These are phyloP conservation scores for Hyaloscypha finlandica DNA, from an alignment of 495 filamentous ascomycete genomes.

Conservation along the genomic window DNA sequence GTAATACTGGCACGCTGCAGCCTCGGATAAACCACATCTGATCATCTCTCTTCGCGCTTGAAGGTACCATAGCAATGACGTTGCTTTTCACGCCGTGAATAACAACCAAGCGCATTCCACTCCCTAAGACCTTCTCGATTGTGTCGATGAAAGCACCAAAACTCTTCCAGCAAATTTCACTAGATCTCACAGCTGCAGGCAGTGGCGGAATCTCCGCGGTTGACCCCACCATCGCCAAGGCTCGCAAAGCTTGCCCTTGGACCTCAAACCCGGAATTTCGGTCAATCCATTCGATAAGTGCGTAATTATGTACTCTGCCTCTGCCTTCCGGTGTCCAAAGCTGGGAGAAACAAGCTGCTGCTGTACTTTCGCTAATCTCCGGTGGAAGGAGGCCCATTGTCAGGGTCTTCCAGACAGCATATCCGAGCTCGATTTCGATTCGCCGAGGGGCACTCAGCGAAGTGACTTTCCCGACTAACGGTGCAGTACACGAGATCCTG, in stretches of 20 bases:
- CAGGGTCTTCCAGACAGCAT: background rate
- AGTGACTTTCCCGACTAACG: background rate
- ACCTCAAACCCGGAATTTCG: slow-evolving; percentile 1
- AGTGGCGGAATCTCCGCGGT: background rate
- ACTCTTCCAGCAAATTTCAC: too few species aligned
- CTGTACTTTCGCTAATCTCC: background rate
- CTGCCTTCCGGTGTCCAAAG: background rate
- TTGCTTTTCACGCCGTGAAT: background rate
- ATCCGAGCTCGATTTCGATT: background rate
- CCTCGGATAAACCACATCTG: background rate
- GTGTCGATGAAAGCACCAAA: slow-evolving; percentile 6
- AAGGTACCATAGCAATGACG: background rate
- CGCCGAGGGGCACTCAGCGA: background rate
- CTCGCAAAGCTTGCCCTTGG: background rate
- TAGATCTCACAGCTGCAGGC: background rate
- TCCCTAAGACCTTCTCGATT: slow-evolving; percentile 1
- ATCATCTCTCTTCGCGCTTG: background rate
- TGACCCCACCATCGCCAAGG: background rate
- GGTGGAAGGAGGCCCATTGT: slow-evolving; percentile 1
- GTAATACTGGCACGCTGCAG: background rate
- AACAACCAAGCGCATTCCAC: background rate
- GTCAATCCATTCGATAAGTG: slow-evolving; percentile 3
- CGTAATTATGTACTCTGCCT: background rate
- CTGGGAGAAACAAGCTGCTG: background rate
- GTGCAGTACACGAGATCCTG: background rate